phyloP scores from a whole-genome alignment of 257 asterid genomes.

The Misopates orontium region DNA sequence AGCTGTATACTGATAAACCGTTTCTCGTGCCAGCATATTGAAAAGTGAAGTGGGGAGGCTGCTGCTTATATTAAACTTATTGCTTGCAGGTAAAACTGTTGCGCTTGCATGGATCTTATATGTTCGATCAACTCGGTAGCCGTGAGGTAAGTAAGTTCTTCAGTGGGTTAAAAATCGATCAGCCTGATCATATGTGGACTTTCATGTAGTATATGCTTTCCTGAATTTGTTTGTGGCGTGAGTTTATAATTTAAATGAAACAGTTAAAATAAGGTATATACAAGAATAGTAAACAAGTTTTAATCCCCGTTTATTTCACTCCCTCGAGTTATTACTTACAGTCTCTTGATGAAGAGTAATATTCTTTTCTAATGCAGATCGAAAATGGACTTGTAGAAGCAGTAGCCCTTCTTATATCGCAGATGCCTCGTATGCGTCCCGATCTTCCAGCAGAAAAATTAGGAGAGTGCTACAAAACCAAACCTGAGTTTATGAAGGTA shows the following conservation, averaged over 20 bases:
- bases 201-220: not conserved
- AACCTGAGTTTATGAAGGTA: conserved; percentile 95
- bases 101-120: conserved; percentile 92
- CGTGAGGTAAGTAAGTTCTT: conserved; percentile 67
- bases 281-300: not conserved
- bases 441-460: conserved; percentile 51
- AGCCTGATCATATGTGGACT: not conserved
- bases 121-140: conserved; percentile 71
- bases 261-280: not conserved
- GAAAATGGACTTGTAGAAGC: conserved; percentile 97
- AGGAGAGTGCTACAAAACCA: conserved; percentile 72
- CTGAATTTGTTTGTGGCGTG: not conserved
- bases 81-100: conserved; percentile 70
- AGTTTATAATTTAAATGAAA: conserved; percentile 1
- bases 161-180: not conserved
- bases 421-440: conserved; percentile 86
- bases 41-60: not conserved
- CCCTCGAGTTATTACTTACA: conserved; percentile 5
- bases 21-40: conserved; percentile 3
- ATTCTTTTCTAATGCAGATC: conserved; percentile 50
- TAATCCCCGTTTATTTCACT: conserved; percentile 1
- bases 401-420: conserved; percentile 78
- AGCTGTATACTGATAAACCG: conserved; percentile 27
- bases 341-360: conserved; percentile 15
- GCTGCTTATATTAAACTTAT: conserved; percentile 25